phyloP scores from a whole-genome alignment of 208 protist genomes.

The Leishmania turanica region DNA sequence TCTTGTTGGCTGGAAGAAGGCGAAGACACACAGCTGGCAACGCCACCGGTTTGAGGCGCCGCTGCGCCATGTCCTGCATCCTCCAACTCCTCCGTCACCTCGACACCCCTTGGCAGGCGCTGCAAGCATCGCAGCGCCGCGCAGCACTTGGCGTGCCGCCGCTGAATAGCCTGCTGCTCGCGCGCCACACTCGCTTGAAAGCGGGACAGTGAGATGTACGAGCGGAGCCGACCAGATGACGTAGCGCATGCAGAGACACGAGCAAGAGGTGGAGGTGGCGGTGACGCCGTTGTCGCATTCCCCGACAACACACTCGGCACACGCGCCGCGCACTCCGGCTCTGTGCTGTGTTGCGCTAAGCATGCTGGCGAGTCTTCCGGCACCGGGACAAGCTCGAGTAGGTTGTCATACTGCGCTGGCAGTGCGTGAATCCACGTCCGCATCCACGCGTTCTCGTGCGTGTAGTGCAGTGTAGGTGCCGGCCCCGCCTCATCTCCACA shows the following conservation, averaged over 20 bases:
- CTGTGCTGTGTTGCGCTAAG: not conserved
- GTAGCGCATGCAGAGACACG: not conserved
- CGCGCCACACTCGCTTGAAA: slow-evolving; percentile 38
- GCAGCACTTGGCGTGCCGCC: slow-evolving; percentile 45
- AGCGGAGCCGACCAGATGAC: slow-evolving; percentile 14
- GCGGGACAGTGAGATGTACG: slow-evolving; percentile 45
- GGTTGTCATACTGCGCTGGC: slow-evolving; percentile 79
- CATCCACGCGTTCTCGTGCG: slow-evolving; percentile 77
- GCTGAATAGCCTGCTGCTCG: slow-evolving; percentile 48
- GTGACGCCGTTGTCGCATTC: not conserved
- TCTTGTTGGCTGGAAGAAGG: not conserved
- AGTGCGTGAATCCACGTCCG: slow-evolving; percentile 65
- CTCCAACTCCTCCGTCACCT: not conserved
- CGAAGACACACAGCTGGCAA: not conserved
- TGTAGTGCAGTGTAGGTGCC: slow-evolving; percentile 27
- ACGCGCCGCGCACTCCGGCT: not conserved
- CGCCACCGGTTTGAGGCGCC: not conserved
- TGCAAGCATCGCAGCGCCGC: slow-evolving; percentile 38
- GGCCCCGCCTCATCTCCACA: not conserved
- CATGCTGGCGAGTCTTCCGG: not conserved
- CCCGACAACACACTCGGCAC: not conserved
- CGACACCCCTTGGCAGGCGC: slow-evolving; percentile 13
- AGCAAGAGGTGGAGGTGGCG: slow-evolving; percentile 5
- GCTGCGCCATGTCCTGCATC: not conserved
- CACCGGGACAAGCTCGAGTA: slow-evolving; percentile 61